Evolutionary conservation across 352 stramenopile genomes (phyloP).

Genomic region (Globisporangium uncinulatum): DNA sequence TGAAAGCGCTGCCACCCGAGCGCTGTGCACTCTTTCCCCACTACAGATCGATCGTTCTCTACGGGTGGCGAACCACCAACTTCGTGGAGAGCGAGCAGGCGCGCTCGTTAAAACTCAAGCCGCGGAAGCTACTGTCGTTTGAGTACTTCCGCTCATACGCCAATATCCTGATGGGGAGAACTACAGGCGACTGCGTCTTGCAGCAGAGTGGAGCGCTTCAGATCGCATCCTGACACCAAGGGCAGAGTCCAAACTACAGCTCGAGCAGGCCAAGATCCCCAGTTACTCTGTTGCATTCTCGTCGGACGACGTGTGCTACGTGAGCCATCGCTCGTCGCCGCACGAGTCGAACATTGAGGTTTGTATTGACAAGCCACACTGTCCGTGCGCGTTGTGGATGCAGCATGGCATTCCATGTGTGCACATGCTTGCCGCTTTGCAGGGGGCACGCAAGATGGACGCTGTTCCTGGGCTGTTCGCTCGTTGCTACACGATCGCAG

Average conservation of each 20-base stretch:
- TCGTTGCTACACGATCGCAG: neutral
- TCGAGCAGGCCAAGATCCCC: slow-evolving; percentile 1
- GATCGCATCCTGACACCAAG: neutral
- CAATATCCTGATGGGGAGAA: too few relatives aligned
- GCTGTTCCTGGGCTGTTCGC: neutral
- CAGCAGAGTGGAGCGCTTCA: too few relatives aligned
- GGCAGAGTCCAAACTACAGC: neutral
- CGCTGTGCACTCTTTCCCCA: too few relatives aligned
- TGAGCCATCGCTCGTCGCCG: neutral
- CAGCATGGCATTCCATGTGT: slow-evolving; percentile 2
- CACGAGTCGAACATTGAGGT: neutral
- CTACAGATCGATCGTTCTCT: too few relatives aligned
- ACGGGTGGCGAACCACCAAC: too few relatives aligned
- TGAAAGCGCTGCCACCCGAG: too few relatives aligned
- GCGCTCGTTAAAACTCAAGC: too few relatives aligned
- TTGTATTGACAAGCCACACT: neutral
- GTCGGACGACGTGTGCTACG: neutral
- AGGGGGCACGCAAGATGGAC: neutral
- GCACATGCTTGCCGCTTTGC: slow-evolving; percentile 2
- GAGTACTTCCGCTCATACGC: too few relatives aligned
- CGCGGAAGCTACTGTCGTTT: too few relatives aligned
- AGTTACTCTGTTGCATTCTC: neutral
- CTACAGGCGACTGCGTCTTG: too few relatives aligned
- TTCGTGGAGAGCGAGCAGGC: too few relatives aligned
- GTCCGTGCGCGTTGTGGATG: neutral